Conservation (phyloP, 148 eudicot genomes). For the Drosera capensis region DNA sequence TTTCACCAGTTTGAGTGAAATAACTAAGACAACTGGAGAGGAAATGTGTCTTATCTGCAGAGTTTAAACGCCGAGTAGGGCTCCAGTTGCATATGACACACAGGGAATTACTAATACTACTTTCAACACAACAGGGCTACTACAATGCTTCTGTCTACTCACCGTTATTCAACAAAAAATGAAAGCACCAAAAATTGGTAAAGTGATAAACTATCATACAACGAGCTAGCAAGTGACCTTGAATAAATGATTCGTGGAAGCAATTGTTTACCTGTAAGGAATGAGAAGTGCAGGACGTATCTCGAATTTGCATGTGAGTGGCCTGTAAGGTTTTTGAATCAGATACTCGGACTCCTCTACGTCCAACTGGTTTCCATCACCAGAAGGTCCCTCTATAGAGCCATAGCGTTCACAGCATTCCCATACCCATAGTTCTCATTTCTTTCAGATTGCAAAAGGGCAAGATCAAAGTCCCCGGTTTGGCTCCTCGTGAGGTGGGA, state of each 20-base stretch:
- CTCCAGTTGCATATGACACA: too few relatives aligned
- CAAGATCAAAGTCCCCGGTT: constrained; percentile 80
- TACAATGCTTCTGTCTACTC: background rate
- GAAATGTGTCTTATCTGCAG: too few relatives aligned
- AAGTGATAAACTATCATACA: too few relatives aligned
- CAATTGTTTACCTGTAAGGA: constrained; percentile 54
- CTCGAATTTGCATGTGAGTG: constrained; percentile 70
- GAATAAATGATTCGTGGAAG: background rate
- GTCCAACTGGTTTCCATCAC: constrained; percentile 23
- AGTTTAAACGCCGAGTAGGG: too few relatives aligned
- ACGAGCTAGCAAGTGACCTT: too few relatives aligned
- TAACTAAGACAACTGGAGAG: too few relatives aligned
- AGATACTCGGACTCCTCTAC: constrained; percentile 41
- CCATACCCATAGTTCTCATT: constrained; percentile 89
- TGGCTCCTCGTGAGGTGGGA: constrained; percentile 69
- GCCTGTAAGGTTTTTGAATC: constrained; percentile 80
- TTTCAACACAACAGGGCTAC: too few relatives aligned
- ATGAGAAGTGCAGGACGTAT: constrained; percentile 79
- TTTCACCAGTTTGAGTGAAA: background rate
- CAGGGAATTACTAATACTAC: too few relatives aligned
- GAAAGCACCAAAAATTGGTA: too few relatives aligned
- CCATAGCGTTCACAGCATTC: constrained; percentile 89
- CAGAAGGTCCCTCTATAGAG: constrained; percentile 66
- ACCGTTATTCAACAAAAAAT: background rate
- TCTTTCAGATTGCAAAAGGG: constrained; percentile 73